A percentile compares a stretch with the other conserved stretches of the same genome.
Evolutionary conservation across 805 yeast species (phyloP).

Genomic region (Babjeviella inositovora): DNA sequence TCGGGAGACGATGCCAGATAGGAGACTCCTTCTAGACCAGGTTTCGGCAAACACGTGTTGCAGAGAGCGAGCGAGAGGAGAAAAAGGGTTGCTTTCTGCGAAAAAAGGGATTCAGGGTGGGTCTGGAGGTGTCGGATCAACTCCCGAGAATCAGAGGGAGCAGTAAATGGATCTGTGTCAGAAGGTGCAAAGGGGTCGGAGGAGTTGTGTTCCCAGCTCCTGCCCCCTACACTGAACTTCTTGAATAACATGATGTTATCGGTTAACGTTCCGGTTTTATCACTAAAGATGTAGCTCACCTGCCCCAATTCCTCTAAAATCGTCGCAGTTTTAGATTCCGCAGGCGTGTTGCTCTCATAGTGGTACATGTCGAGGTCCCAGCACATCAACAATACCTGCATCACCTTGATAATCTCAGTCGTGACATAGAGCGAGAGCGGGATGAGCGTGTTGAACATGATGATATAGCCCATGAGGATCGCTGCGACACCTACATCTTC

Average conservation of each 20-base stretch:
- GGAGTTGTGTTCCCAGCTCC: constrained; percentile 84
- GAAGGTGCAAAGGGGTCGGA: no score
- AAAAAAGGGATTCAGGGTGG: constrained; percentile 53
- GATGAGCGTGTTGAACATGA: constrained; percentile 93
- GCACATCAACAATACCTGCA: constrained; percentile 70
- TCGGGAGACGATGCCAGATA: constrained; percentile 97
- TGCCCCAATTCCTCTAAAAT: constrained; percentile 95
- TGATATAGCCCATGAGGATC: constrained; percentile 87
- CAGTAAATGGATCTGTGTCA: no score
- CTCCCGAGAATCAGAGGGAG: constrained; percentile 46
- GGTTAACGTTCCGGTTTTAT: constrained; percentile 94
- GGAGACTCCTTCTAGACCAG: constrained; percentile 29
- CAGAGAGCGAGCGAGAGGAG: constrained; percentile 73
- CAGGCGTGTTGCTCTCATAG: constrained; percentile 69
- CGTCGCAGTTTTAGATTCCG: constrained; percentile 90
- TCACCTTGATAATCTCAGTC: constrained; percentile 85
- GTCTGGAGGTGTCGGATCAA: constrained; percentile 54
- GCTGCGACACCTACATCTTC: constrained; percentile 77
- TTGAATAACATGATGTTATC: constrained; percentile 90
- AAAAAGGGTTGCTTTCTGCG: constrained; percentile 66
- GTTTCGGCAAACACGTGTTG: constrained; percentile 77
- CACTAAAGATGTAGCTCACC: constrained; percentile 87
- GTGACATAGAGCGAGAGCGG: constrained; percentile 92
- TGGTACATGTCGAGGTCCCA: constrained; percentile 95
- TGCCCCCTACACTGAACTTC: constrained; percentile 76